Conservation (phyloP, 371 early-diverging fungal genomes). For the Mortierella sp. region DNA sequence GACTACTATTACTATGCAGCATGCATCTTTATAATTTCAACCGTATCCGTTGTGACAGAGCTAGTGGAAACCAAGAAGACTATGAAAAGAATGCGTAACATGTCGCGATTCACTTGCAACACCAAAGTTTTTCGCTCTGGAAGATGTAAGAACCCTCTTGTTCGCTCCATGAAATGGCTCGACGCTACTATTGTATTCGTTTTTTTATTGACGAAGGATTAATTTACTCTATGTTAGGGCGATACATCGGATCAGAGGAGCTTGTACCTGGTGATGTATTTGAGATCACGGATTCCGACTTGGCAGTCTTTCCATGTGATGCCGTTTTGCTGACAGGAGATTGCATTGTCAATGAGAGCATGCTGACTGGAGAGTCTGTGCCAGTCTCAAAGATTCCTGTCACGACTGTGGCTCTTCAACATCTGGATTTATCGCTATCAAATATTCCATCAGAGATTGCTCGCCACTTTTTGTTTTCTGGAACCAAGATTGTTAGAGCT, state of each 20-base stretch:
- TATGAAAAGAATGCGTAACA: conserved; percentile 82
- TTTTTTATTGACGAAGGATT: not conserved
- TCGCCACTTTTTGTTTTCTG: conserved; percentile 90
- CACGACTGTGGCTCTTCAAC: conserved; percentile 75
- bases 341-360: conserved; percentile 98
- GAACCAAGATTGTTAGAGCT: conserved; percentile 92
- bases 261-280: conserved; percentile 96
- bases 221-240: conserved; percentile 14
- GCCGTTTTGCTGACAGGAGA: conserved; percentile 94
- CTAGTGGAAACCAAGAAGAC: conserved; percentile 89
- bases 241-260: conserved; percentile 75
- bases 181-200: not conserved
- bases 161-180: not conserved
- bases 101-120: conserved; percentile 88
- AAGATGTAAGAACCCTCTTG: not conserved
- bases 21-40: conserved; percentile 89
- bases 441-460: conserved; percentile 78
- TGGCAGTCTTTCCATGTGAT: conserved; percentile 93
- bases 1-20: conserved; percentile 95
- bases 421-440: conserved; percentile 78
- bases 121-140: conserved; percentile 77
- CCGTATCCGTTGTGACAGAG: conserved; percentile 80
- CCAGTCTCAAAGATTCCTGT: conserved; percentile 86
- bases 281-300: conserved; percentile 73
- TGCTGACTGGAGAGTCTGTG: conserved; percentile 97